A percentile compares a stretch with the other conserved stretches of the same genome.
Evolutionary conservation across 208 protist genomes (phyloP).

Genomic region (Trypanosomatidae sp.): DNA sequence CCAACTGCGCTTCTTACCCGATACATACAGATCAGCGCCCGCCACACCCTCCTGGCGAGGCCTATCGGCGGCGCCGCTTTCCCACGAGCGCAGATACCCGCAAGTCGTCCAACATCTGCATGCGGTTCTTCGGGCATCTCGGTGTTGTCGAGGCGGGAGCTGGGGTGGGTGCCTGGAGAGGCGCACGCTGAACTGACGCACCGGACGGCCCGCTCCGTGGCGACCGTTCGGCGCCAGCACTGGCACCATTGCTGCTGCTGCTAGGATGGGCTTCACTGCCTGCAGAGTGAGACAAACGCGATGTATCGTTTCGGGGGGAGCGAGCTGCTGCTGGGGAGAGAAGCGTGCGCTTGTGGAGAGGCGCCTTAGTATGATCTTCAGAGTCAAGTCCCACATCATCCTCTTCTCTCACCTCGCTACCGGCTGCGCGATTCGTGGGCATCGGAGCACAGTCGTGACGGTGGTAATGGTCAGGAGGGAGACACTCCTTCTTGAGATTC

Average conservation of each 20-base stretch:
- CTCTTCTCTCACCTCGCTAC: not conserved
- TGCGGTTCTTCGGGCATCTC: slow-evolving; percentile 32
- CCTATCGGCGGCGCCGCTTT: slow-evolving; percentile 23
- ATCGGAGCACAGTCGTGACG: not conserved
- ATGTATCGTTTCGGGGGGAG: not conserved
- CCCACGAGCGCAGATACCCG: slow-evolving; percentile 40
- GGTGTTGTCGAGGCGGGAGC: not conserved
- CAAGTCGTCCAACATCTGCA: slow-evolving; percentile 53
- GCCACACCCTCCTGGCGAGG: not conserved
- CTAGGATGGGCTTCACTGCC: not conserved
- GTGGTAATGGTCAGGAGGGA: slow-evolving; percentile 4
- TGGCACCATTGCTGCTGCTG: not conserved
- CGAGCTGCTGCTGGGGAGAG: not conserved
- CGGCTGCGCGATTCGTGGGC: not conserved
- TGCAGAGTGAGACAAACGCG: not conserved
- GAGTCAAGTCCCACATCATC: not conserved
- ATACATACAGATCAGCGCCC: not conserved
- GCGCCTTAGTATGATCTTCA: not conserved
- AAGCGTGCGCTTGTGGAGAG: not conserved
- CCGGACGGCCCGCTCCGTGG: not conserved
- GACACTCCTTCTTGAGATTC: slow-evolving; percentile 10
- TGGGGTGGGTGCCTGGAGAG: slow-evolving; percentile 5
- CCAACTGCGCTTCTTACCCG: not conserved
- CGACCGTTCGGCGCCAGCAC: not conserved
- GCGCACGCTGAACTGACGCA: not conserved